A percentile compares a stretch with the other conserved stretches of the same genome.
Evolutionary conservation across 192 early-diverging fungal genomes (phyloP).

Genomic region (Coemansia sp.): DNA sequence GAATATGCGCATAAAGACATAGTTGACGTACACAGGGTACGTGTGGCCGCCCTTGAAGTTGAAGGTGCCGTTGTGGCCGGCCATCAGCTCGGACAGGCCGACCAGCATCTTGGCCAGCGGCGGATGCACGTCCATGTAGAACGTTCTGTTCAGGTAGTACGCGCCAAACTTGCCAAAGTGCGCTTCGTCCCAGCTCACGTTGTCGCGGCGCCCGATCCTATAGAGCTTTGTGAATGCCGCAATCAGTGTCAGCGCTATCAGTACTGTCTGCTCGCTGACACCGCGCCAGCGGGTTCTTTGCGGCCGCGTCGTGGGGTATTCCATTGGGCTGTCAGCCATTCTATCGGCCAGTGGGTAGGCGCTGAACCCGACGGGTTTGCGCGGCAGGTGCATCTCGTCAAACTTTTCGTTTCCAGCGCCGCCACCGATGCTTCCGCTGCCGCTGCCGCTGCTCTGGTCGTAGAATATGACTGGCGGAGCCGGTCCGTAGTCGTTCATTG

Average conservation of each 20-base stretch:
- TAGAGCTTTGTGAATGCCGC: constrained; percentile 39
- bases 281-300: constrained; percentile 11
- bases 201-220: constrained; percentile 38
- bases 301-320: constrained; percentile 3
- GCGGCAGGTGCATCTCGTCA: constrained; percentile 36
- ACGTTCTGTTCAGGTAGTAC: constrained; percentile 86
- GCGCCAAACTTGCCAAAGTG: constrained; percentile 79
- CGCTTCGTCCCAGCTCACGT: constrained; percentile 79
- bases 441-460: constrained; percentile 25
- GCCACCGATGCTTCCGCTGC: not conserved
- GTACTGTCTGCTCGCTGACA: constrained; percentile 28
- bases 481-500: constrained; percentile 12
- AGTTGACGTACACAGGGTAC: constrained; percentile 84
- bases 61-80: constrained; percentile 84
- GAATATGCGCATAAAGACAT: constrained; percentile 86
- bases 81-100: constrained; percentile 78
- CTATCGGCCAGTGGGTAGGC: constrained; percentile 30
- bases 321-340: constrained; percentile 11
- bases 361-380: constrained; percentile 28
- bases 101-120: constrained; percentile 96
- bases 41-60: constrained; percentile 74
- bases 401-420: constrained; percentile 12
- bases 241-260: constrained; percentile 42
- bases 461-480: constrained; percentile 26
- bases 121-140: constrained; percentile 98